Evolutionary conservation across 768 basidiomycete genomes (phyloP).

Genomic region (Myochromella boudieri): DNA sequence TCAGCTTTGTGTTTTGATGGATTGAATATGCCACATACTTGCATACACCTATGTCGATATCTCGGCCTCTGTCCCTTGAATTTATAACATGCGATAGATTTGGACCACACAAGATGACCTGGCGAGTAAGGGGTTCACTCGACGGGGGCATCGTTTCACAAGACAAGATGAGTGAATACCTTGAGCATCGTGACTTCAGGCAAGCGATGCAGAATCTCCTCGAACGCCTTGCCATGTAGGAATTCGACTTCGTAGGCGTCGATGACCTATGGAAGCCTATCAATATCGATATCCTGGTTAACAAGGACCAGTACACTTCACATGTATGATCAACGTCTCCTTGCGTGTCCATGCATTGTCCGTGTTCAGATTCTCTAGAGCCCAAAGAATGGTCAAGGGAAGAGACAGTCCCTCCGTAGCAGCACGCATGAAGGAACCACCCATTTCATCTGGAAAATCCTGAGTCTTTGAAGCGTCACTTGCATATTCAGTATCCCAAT

Average conservation of each 20-base stretch:
- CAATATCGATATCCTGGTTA: too few relatives aligned
- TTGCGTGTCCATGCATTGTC: slow-evolving; percentile 18
- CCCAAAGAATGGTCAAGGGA: slow-evolving; percentile 25
- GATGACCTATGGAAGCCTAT: slow-evolving; percentile 29
- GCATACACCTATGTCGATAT: slow-evolving; percentile 30
- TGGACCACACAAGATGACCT: slow-evolving; percentile 13
- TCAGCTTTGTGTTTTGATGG: background rate
- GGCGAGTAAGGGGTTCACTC: background rate
- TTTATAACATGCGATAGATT: background rate
- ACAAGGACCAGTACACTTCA: too few relatives aligned
- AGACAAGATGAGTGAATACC: slow-evolving; percentile 17
- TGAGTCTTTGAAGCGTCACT: slow-evolving; percentile 10
- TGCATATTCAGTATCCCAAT: slow-evolving; percentile 27
- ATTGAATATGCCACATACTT: slow-evolving; percentile 20
- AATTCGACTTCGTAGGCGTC: slow-evolving; percentile 26
- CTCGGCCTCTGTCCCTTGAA: background rate
- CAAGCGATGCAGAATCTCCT: slow-evolving; percentile 34
- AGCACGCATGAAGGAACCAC: slow-evolving; percentile 21
- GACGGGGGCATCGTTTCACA: too few relatives aligned
- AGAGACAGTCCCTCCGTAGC: slow-evolving; percentile 24
- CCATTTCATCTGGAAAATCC: background rate
- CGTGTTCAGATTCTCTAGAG: slow-evolving; percentile 19
- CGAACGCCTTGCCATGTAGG: slow-evolving; percentile 22
- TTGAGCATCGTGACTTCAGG: slow-evolving; percentile 28
- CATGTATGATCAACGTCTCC: slow-evolving; percentile 20